Base-by-base conservation (phyloP, 768 basidiomycete genomes). In the Lepiota subincarnata region DNA sequence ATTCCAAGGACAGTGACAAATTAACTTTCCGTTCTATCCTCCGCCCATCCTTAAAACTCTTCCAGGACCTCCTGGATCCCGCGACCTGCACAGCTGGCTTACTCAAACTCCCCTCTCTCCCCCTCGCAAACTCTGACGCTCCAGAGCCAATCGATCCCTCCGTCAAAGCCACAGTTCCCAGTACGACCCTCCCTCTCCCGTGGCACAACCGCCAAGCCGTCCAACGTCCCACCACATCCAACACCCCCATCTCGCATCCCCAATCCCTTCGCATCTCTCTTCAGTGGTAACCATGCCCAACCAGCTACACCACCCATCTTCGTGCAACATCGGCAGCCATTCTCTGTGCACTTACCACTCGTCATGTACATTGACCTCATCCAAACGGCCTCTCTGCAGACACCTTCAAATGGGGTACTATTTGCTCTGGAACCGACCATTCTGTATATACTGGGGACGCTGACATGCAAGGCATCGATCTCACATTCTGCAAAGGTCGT, bases 181-280 rank as follows among this genome's bases (percentile, higher is more conserved):
- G n/a, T n/a, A n/a, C n/a, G n/a, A n/a, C n/a, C n/a, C n/a, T n/a
- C n/a, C n/a, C n/a, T n/a, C n/a, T n/a, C n/a, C n/a, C n/a, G 78
- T 51, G 68, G 73, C 2, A 56, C 82, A 11, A 65, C 73, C n/a
- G 57, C 73, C 71, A 28, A 28, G 26, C 26, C 26, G 7, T 69
- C 73, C 16, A 66, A n/a, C n/a, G n/a, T 75, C n/a, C 70, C 76
- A 46, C 66, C 75, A 0, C 68, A 73, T 19, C 70, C 73, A 35
- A 55, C 55, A 7, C 57, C 45, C n/a, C 69, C 73, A 0, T 73
- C 81, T 0, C 75, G 87, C 0, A 74, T 90, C 8, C 66, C 78
- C 26, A 87, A 87, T 60, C 84, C 89, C 0, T 92, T 93, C 60
- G 85, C 88, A 0, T 85, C 86, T 2, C 75, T 93, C 16, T 92